A percentile compares a stretch with the other conserved stretches of the same genome.
Evolutionary conservation across 345 rosid species (phyloP).

Genomic region (Murraya paniculata): DNA sequence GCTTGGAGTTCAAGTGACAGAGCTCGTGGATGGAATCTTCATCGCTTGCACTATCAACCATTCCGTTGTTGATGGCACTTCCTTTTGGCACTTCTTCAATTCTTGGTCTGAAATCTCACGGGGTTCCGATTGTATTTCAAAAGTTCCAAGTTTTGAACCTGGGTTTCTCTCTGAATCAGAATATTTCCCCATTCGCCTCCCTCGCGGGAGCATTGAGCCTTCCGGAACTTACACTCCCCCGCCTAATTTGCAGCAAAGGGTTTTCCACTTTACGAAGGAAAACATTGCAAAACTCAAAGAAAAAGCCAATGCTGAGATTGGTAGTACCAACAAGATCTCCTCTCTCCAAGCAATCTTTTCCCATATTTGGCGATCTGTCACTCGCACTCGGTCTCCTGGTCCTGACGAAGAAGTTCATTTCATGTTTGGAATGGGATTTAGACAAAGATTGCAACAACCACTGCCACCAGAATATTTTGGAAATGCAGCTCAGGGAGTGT

Average conservation of each 20-base stretch:
- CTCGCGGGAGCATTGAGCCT: constrained; percentile 11
- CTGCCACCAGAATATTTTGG: constrained; percentile 16
- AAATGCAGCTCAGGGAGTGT: background rate
- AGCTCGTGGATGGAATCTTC: constrained; percentile 31
- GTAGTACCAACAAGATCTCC: constrained; percentile 9
- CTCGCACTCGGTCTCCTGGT: background rate
- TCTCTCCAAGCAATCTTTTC: constrained; percentile 27
- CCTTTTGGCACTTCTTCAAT: constrained; percentile 40
- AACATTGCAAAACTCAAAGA: constrained; percentile 30
- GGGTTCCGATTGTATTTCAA: background rate
- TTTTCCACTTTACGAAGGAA: constrained; percentile 28
- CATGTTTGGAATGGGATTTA: background rate
- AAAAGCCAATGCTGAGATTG: constrained; percentile 29
- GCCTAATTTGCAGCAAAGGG: constrained; percentile 4
- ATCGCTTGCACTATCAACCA: constrained; percentile 29
- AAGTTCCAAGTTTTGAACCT: constrained; percentile 12
- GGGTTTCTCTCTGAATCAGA: no score
- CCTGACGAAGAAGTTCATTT: background rate
- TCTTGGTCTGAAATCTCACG: constrained; percentile 41
- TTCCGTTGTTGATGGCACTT: constrained; percentile 29
- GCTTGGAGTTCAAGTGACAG: constrained; percentile 34
- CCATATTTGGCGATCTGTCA: constrained; percentile 17
- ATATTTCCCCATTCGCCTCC: constrained; percentile 9
- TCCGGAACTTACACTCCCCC: no score
- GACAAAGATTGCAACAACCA: no score